Conservation (phyloP, 2,329 filamentous ascomycete genomes). For the Fusarium floridanum region DNA sequence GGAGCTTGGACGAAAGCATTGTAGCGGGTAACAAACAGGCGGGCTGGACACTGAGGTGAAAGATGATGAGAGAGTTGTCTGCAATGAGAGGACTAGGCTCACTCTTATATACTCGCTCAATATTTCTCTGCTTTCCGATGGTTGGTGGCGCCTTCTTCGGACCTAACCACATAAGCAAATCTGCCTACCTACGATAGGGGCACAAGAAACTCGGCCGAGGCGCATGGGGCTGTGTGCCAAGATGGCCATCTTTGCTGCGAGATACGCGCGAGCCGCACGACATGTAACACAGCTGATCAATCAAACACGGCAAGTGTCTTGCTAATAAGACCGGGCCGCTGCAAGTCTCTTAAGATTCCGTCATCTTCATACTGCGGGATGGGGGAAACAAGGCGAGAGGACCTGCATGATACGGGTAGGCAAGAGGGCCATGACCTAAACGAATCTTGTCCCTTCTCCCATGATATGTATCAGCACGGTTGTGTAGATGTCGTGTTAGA, state of each 20-base stretch:
- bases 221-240: not conserved
- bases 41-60: not conserved
- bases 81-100: not conserved
- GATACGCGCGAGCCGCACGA: not conserved
- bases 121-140: not conserved
- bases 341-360: not conserved
- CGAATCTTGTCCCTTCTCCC: too few species aligned
- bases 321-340: not conserved
- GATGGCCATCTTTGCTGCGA: not conserved
- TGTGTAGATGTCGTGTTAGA: too few species aligned
- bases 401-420: not conserved
- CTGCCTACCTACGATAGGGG: not conserved
- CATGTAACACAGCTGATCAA: not conserved
- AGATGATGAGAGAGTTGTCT: not conserved
- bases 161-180: not conserved
- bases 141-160: not conserved
- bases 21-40: not conserved
- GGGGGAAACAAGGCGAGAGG: not conserved
- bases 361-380: not conserved
- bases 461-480: too few species aligned
- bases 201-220: not conserved
- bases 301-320: not conserved
- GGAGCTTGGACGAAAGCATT: not conserved
- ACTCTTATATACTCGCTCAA: not conserved
- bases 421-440: too few species aligned